Evolutionary conservation across 2,329 filamentous ascomycete genomes (phyloP).

Genomic region (Westerdykella aurantiaca): DNA sequence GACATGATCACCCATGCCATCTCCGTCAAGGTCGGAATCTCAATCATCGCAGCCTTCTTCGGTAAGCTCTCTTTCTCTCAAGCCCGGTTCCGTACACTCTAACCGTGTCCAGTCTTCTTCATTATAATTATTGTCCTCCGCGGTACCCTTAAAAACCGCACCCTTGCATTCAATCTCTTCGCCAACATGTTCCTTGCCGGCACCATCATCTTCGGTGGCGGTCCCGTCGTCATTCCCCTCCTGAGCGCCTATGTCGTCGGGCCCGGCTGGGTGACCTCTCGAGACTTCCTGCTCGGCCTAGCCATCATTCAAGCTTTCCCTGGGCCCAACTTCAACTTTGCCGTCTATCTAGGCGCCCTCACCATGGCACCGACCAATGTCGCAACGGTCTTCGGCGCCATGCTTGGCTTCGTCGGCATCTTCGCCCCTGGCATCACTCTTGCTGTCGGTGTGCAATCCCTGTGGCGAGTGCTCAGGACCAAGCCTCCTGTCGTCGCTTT

Average conservation of each 20-base stretch:
- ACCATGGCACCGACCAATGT: constrained; percentile 23
- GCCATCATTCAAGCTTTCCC: constrained; percentile 68
- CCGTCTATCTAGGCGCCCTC: constrained; percentile 40
- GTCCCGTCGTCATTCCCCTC: constrained; percentile 43
- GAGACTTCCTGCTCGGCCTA: constrained; percentile 67
- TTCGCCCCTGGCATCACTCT: constrained; percentile 39
- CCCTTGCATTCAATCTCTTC: constrained; percentile 57
- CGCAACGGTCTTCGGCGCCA: constrained; percentile 30
- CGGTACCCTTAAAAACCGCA: constrained; percentile 34
- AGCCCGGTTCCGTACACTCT: constrained; percentile 3
- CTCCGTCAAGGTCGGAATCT: constrained; percentile 33
- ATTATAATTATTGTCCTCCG: constrained; percentile 50
- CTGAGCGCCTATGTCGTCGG: constrained; percentile 50
- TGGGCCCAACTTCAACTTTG: constrained; percentile 55
- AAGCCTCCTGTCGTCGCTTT: constrained; percentile 31
- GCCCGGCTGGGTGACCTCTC: constrained; percentile 62
- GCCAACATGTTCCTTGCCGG: constrained; percentile 69
- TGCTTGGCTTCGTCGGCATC: constrained; percentile 38
- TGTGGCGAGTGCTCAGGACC: constrained; percentile 37
- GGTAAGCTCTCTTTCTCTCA: constrained; percentile 19
- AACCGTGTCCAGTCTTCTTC: constrained; percentile 44
- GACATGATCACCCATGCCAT: constrained; percentile 33
- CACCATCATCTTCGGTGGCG: constrained; percentile 50
- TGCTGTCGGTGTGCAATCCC: constrained; percentile 31
- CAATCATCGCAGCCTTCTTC: constrained; percentile 46